Percentiles rank a stretch among this genome's conserved stretches.
phyloP scores from a whole-genome alignment of 352 stramenopile species.

The Phytophthora cryptogea region DNA sequence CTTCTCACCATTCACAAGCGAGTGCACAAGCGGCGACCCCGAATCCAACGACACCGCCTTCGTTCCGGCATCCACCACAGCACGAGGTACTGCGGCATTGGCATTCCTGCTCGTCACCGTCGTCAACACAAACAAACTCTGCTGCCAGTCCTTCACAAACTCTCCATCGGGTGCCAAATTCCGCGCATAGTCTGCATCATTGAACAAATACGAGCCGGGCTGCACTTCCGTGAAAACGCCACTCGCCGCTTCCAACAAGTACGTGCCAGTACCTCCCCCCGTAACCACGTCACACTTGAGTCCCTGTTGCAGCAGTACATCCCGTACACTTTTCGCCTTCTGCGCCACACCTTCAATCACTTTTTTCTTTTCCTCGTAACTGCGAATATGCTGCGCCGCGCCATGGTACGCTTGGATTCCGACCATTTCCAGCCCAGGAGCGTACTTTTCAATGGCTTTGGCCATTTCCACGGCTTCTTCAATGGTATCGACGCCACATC shows the following conservation, averaged over 20 bases:
- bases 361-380: constrained; percentile 47
- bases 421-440: constrained; percentile 35
- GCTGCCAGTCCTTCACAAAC: constrained; percentile 52
- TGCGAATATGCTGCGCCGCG: constrained; percentile 73
- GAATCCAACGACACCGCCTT: constrained; percentile 78
- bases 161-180: constrained; percentile 53
- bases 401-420: constrained; percentile 82
- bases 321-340: constrained; percentile 47
- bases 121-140: constrained; percentile 72
- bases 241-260: constrained; percentile 58
- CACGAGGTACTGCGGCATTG: constrained; percentile 34
- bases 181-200: constrained; percentile 70
- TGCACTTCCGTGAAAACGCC: constrained; percentile 80
- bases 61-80: constrained; percentile 74
- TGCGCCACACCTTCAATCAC: constrained; percentile 46
- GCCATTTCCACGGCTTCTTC: constrained; percentile 53
- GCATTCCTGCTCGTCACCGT: constrained; percentile 70
- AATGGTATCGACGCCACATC: constrained; percentile 65
- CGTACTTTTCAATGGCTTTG: constrained; percentile 28
- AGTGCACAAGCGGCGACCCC: constrained; percentile 56
- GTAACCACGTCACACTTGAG: constrained; percentile 69
- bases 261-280: constrained; percentile 72
- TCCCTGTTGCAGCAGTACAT: constrained; percentile 34
- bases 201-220: constrained; percentile 79
- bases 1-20: constrained; percentile 38